Conservation (phyloP, 345 rosid species). For the Pugionium dolabratum region DNA sequence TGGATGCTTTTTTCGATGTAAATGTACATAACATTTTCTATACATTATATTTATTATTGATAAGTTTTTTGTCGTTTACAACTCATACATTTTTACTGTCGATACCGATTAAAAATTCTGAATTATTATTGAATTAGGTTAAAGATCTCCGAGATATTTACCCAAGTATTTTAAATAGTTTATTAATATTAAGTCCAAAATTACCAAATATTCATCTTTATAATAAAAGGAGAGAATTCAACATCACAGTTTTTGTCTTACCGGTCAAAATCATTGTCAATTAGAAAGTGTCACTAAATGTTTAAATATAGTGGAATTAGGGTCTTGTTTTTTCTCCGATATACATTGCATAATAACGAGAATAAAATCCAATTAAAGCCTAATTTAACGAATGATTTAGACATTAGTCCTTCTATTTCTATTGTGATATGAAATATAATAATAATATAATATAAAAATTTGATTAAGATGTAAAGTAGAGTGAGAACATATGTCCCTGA, state of each 20-base stretch:
- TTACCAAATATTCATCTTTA: no score
- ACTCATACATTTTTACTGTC: no score
- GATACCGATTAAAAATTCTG: no score
- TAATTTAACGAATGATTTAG: conserved; percentile 29
- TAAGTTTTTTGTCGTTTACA: no score
- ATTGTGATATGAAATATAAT: conserved; percentile 33
- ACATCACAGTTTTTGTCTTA: background rate
- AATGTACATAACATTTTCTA: no score
- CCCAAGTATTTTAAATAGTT: no score
- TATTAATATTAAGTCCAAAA: no score
- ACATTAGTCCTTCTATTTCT: conserved; percentile 16
- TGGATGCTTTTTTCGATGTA: no score
- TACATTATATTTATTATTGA: no score
- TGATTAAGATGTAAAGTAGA: conserved; percentile 32
- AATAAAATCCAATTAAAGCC: conserved; percentile 23
- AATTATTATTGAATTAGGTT: no score
- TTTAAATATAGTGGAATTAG: background rate
- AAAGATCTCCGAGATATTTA: no score
- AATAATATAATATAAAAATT: conserved; percentile 18
- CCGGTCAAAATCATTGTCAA: conserved; percentile 12
- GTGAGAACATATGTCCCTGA: conserved; percentile 30
- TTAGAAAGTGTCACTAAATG: background rate
- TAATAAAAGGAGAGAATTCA: background rate
- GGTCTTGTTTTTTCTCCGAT: conserved; percentile 28
- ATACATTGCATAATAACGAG: conserved; percentile 22